Evolutionary conservation across 2,329 filamentous ascomycete species (phyloP).

Genomic region (Amauroascus niger): DNA sequence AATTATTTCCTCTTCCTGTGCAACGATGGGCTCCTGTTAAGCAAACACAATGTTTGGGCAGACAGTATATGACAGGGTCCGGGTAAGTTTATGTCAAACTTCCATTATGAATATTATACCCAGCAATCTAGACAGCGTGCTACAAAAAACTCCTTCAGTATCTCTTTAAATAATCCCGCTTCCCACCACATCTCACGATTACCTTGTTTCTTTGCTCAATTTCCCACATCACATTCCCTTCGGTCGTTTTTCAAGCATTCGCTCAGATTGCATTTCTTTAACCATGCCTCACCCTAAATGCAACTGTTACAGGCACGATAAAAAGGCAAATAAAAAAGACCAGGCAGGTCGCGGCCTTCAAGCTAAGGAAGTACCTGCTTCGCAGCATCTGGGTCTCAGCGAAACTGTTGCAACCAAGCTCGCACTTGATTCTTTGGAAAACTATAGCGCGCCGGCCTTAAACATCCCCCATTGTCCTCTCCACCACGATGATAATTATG

Average conservation of each 20-base stretch:
- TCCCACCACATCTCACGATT: not conserved
- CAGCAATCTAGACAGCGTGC: not conserved
- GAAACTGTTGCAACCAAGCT: constrained; percentile 17
- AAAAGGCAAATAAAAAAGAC: not conserved
- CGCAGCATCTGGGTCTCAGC: constrained; percentile 11
- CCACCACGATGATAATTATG: not conserved
- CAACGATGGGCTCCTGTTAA: not conserved
- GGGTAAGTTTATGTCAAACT: not conserved
- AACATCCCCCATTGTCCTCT: constrained; percentile 3
- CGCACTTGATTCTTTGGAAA: constrained; percentile 15
- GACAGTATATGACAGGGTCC: not conserved
- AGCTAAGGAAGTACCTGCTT: not conserved
- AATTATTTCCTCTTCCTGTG: not conserved
- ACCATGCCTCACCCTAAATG: not conserved
- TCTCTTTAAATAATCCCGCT: not conserved
- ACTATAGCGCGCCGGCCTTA: not conserved
- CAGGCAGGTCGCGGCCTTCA: constrained; percentile 5
- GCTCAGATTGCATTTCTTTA: not conserved
- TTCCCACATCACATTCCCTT: not conserved
- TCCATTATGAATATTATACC: not conserved
- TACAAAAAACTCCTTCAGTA: not conserved
- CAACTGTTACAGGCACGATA: not conserved
- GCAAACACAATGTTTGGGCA: constrained; percentile 9
- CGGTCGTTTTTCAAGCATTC: not conserved
- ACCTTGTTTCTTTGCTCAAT: not conserved